Base-by-base conservation (phyloP, 2,329 filamentous ascomycete species). In the Pseudopyricularia javanii region DNA sequence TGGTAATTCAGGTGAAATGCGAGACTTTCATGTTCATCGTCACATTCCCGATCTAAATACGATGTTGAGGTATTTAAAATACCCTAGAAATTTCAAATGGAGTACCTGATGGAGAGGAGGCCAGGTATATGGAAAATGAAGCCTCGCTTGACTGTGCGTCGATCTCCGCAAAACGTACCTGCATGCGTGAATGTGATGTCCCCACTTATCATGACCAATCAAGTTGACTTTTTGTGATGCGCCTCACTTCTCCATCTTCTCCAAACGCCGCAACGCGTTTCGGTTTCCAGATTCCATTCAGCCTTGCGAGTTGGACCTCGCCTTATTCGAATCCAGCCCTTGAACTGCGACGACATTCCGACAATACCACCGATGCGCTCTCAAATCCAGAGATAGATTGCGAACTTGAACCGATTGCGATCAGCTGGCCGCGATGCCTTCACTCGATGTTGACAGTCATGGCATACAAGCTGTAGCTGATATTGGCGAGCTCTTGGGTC, bases 401-500 rank as follows among this genome's bases (percentile, higher is more conserved):
- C 17, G 40, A 28, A 45, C 22, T 15, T 5, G 14, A 20, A 14
- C 11, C 3, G 8, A 7, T 11, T 15, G 11, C 20, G 22, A n/a
- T 43, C 20, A 15, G n/a, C 22, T 26, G 40, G 24, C 22, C 61
- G 67, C 62, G 54, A 78, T 85, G 80, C 73, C 76, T 54, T 73
- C 72, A 37, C 66, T 74, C 49, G 67, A 69, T 49, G 58, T 68
- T 40, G 63, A 68, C 48, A 73, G 70, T 58, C 69, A 75, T 54
- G 74, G 74, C 57, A 69, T 82, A 48, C 65, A 72, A 51, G 74
- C 74, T 50, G 79, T 84, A 51, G 70, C 70, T 43, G 67, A 71
- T 26, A 80, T 84, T 59, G 70, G 68, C 34, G 61, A 63, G 26
- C 70, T 85, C 24, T 70, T 89, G 32, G 68, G 74, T 40, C 67